A percentile compares a stretch with the other conserved stretches of the same genome.
Evolutionary conservation across 2,329 filamentous ascomycete genomes (phyloP).

Genomic region (Alternaria novae-zelandiae): DNA sequence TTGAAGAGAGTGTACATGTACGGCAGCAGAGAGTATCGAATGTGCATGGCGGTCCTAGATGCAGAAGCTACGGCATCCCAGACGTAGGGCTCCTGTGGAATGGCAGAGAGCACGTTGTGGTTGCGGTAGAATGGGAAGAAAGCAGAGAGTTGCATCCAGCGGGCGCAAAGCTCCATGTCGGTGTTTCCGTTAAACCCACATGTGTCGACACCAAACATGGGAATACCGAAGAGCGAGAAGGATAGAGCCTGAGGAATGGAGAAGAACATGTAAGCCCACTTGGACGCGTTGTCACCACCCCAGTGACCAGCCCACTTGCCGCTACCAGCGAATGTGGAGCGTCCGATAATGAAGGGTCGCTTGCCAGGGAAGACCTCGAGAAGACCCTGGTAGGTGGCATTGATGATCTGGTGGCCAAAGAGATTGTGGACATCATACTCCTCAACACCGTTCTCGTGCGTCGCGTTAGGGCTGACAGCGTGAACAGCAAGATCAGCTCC

Average conservation of each 20-base stretch:
- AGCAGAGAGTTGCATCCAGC: slow-evolving; percentile 75
- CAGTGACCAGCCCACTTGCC: slow-evolving; percentile 81
- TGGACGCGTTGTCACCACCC: slow-evolving; percentile 74
- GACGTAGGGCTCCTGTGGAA: slow-evolving; percentile 72
- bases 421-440: slow-evolving; percentile 88
- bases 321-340: slow-evolving; percentile 79
- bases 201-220: slow-evolving; percentile 70
- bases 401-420: slow-evolving; percentile 71
- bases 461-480: slow-evolving; percentile 78
- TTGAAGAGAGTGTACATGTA: slow-evolving; percentile 80
- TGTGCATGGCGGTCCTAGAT: slow-evolving; percentile 69
- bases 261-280: slow-evolving; percentile 76
- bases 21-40: slow-evolving; percentile 73
- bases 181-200: slow-evolving; percentile 75
- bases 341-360: slow-evolving; percentile 83
- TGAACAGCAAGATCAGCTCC: slow-evolving; percentile 69
- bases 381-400: slow-evolving; percentile 77
- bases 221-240: slow-evolving; percentile 76
- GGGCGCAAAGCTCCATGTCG: slow-evolving; percentile 72
- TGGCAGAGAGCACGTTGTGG: slow-evolving; percentile 69
- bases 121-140: slow-evolving; percentile 83
- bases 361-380: slow-evolving; percentile 68
- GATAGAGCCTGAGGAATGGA: slow-evolving; percentile 79
- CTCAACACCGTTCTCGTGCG: slow-evolving; percentile 72
- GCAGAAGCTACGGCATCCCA: slow-evolving; percentile 72